A percentile compares a stretch with the other conserved stretches of the same genome.
Evolutionary conservation across 164 flowering plant species (phyloP).

Genomic region (Piper betle): DNA sequence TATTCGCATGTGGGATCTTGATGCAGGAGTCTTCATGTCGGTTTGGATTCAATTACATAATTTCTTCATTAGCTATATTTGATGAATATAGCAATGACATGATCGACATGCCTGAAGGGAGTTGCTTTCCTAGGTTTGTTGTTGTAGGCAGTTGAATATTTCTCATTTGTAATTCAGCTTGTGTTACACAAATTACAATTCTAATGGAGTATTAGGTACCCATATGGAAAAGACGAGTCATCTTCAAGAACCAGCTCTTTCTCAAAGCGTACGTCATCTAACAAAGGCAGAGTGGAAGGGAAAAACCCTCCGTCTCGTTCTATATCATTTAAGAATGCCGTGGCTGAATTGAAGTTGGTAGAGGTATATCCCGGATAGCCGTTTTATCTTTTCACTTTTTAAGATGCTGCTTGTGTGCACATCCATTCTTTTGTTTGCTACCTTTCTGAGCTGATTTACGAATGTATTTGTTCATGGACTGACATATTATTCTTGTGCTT

Average conservation of each 20-base stretch:
- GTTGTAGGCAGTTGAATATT: neutral
- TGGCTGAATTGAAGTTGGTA: conserved; percentile 56
- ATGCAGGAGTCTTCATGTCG: conserved; percentile 67
- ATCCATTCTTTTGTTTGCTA: too few relatives aligned
- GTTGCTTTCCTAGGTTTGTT: conserved; percentile 73
- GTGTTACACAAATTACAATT: neutral
- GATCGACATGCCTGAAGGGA: conserved; percentile 74
- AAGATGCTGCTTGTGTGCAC: neutral
- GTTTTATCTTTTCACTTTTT: neutral
- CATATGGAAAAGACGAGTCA: conserved; percentile 30
- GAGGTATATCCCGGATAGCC: conserved; percentile 35
- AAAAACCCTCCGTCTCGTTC: conserved; percentile 29
- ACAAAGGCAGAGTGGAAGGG: conserved; percentile 7
- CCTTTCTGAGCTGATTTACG: neutral
- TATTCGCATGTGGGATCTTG: neutral
- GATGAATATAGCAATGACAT: conserved; percentile 91
- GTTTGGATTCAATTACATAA: conserved; percentile 55
- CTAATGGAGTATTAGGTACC: conserved; percentile 34
- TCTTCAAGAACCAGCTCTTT: conserved; percentile 23
- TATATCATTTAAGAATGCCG: conserved; percentile 31
- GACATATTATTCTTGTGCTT: neutral
- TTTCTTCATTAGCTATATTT: conserved; percentile 55
- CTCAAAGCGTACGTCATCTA: conserved; percentile 41
- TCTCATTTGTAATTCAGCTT: neutral
- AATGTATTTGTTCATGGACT: neutral